phyloP scores from a whole-genome alignment of 1,284 basidiomycete genomes.

The Ustilago sp. region DNA sequence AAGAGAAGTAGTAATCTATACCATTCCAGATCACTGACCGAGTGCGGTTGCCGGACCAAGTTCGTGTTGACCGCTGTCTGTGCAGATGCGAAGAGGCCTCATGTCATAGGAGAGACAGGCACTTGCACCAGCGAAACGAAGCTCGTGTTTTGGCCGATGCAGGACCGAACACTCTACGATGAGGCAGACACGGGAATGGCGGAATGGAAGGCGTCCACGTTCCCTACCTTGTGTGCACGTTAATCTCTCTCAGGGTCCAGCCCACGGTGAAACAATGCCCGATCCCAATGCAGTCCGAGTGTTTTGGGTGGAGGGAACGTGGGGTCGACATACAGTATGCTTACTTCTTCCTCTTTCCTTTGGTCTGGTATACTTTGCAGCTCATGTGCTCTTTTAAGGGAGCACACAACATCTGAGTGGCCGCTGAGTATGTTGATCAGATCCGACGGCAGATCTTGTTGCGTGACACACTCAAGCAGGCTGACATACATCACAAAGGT shows the following conservation, averaged over 20 bases:
- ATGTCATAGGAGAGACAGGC: not conserved
- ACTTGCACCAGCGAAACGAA: not conserved
- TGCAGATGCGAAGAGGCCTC: not conserved
- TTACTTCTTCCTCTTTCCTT: not conserved
- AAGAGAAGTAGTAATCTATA: not conserved
- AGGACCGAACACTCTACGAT: not conserved
- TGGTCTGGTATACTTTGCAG: constrained; percentile 4
- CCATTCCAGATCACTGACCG: not conserved
- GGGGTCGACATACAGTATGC: constrained; percentile 2
- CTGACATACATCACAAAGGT: not conserved
- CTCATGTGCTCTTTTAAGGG: not conserved
- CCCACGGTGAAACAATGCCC: not conserved
- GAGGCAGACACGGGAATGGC: not conserved
- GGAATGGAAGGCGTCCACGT: constrained; percentile 9
- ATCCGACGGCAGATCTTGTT: constrained; percentile 5
- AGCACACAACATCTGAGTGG: not conserved
- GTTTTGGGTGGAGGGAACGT: constrained; percentile 15
- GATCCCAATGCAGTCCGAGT: not conserved
- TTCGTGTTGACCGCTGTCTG: not conserved
- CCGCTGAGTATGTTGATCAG: not conserved
- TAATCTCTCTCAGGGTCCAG: not conserved
- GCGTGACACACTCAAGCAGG: constrained; percentile 1
- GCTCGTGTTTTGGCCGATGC: not conserved
- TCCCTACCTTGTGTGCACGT: constrained; percentile 11
- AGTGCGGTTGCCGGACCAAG: not conserved